Evolutionary conservation across 1,284 basidiomycete genomes (phyloP), one percentile per base, ranked within the genome.

Genomic region (Trichosporon asahii): DNA sequence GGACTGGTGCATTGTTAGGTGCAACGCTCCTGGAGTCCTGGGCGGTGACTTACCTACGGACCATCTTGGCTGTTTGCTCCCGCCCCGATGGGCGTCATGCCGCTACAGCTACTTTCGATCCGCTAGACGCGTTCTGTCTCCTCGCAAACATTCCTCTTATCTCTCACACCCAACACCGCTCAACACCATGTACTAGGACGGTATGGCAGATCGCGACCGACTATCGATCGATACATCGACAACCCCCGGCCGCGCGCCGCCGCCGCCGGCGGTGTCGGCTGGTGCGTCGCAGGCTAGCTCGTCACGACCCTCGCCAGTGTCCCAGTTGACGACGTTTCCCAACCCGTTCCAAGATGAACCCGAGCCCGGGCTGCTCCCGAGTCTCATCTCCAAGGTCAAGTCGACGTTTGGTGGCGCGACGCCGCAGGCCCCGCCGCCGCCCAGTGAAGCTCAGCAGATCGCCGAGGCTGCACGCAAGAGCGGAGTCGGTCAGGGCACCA

Each of bases 341-440:
- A 78, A 80, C 37, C 78, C 79, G 0, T 83, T 83, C 74, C 74
- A 78, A 18, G 83, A 84, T 67, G 83, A 83, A 69, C 80, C 78
- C 15, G 83, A 84, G 72, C 79, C 79, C 37, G 82, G 80, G 2
- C 74, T 83, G n/a, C 73, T 84, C 8, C 82, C 82, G 2, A 71
- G 79, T 15, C 63, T 84, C 15, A 72, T 84, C 37, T 82, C 81
- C 6, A 83, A 82, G 66, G 81, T 84, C 68, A 81, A 83, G 69
- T 79, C 78, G 64, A 80, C 81, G 0, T 83, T 84, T 14, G 53
- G 53, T 33, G 44, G 25, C 11, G 27, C 53, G 23, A 46, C 27
- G 2, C n/a, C 70, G 1, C 25, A 27, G 6, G 29, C 63, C 15
- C 68, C 64, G 2, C 61, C 68, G 3, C 60, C 68, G 6, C 78